Conservation (phyloP, 1,284 basidiomycete genomes). For the Trametes versicolor region DNA sequence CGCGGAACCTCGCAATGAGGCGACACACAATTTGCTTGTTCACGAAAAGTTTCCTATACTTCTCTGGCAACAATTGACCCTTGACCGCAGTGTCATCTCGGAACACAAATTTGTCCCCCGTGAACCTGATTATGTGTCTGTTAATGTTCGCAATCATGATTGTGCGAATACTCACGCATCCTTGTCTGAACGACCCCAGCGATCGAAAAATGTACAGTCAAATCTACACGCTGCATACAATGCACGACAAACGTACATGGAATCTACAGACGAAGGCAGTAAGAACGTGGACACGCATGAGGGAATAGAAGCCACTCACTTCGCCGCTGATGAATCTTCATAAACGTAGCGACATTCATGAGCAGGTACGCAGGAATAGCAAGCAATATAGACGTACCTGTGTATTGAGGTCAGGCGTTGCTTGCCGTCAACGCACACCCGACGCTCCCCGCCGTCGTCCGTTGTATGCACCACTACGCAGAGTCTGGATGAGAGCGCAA, state of each 20-base stretch:
- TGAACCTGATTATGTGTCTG: constrained; percentile 41
- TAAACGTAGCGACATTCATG: not conserved
- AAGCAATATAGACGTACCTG: constrained; percentile 49
- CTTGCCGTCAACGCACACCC: constrained; percentile 83
- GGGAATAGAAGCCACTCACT: constrained; percentile 49
- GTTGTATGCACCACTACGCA: constrained; percentile 44
- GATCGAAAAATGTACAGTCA: not conserved
- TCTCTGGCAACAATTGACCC: constrained; percentile 56
- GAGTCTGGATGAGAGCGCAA: not conserved
- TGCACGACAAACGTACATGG: constrained; percentile 27
- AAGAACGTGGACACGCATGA: constrained; percentile 9
- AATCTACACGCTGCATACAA: not conserved
- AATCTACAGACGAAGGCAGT: constrained; percentile 19
- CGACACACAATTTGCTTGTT: constrained; percentile 67
- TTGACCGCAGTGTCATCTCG: constrained; percentile 46
- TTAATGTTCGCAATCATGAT: not conserved
- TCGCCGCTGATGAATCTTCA: constrained; percentile 72
- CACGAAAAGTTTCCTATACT: constrained; percentile 62
- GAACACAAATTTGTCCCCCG: constrained; percentile 65
- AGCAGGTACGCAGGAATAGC: not conserved
- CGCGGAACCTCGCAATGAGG: no score
- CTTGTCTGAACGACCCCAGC: constrained; percentile 49
- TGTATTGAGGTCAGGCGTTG: constrained; percentile 77
- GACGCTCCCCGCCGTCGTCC: constrained; percentile 70
- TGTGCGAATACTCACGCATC: constrained; percentile 56